These are phyloP conservation scores for Wickerhamiella parazyma DNA, from an alignment of 805 yeast genomes.

Conservation along the genomic window DNA sequence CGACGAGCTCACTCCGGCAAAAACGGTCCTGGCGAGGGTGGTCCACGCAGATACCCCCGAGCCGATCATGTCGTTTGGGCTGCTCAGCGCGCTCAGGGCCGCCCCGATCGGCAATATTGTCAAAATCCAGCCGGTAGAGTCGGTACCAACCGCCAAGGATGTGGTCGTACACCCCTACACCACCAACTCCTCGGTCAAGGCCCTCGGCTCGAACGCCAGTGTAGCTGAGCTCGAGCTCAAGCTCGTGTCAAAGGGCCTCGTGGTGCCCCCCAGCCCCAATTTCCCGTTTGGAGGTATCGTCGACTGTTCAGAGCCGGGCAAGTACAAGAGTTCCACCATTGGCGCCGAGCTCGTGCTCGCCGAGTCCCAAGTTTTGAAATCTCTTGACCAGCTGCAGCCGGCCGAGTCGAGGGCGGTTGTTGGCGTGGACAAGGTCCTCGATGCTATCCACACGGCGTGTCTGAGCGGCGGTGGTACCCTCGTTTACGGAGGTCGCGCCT, in stretches of 20 bases:
- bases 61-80: constrained; percentile 36
- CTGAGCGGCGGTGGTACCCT: constrained; percentile 42
- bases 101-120: constrained; percentile 40
- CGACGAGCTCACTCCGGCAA: constrained; percentile 21
- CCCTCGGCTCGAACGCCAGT: constrained; percentile 3
- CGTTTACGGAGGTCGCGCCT: constrained; percentile 62
- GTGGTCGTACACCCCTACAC: constrained; percentile 44
- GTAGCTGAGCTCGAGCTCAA: constrained; percentile 10
- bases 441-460: constrained; percentile 30
- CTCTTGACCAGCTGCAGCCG: constrained; percentile 1
- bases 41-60: constrained; percentile 27
- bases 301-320: constrained; percentile 2
- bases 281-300: constrained; percentile 16
- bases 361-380: constrained; percentile 15
- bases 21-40: constrained; percentile 39
- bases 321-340: constrained; percentile 7
- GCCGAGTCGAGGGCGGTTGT: constrained; percentile 27
- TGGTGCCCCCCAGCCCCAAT: constrained; percentile 13
- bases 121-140: constrained; percentile 35
- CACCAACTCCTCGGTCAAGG: constrained; percentile 9
- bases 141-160: constrained; percentile 16
- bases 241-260: constrained; percentile 13
- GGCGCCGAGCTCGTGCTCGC: constrained; percentile 15
- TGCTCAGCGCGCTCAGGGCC: constrained; percentile 44
- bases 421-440: constrained; percentile 41